Evolutionary conservation across 305 asterid genomes (phyloP).

Genomic region (Fraxinus velutina): DNA sequence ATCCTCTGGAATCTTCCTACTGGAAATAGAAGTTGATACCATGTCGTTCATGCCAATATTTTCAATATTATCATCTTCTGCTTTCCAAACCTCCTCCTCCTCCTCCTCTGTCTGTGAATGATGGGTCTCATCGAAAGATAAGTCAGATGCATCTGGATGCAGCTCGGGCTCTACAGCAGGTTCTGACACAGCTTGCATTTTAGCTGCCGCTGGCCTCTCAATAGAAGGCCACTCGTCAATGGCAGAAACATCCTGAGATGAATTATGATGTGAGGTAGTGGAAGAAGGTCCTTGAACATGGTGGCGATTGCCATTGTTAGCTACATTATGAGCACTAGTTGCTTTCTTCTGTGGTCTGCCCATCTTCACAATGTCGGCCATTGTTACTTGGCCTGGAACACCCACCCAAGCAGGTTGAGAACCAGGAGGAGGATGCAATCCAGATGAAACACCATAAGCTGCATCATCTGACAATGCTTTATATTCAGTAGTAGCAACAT

Average conservation of each 20-base stretch:
- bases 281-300: slow-evolving; percentile 41
- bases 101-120: slow-evolving; percentile 28
- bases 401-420: slow-evolving; percentile 64
- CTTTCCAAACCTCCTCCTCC: slow-evolving; percentile 41
- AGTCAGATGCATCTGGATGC: slow-evolving; percentile 45
- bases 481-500: slow-evolving; percentile 40
- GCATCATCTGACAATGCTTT: slow-evolving; percentile 39
- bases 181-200: slow-evolving; percentile 38
- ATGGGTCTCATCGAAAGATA: slow-evolving; percentile 32
- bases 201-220: slow-evolving; percentile 53
- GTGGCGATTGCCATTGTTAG: slow-evolving; percentile 35
- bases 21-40: slow-evolving; percentile 43
- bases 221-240: slow-evolving; percentile 74
- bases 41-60: slow-evolving; percentile 41
- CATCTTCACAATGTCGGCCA: slow-evolving; percentile 98
- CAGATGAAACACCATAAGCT: slow-evolving; percentile 44
- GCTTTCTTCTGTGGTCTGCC: slow-evolving; percentile 63
- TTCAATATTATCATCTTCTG: slow-evolving; percentile 39
- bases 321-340: slow-evolving; percentile 36
- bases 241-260: slow-evolving; percentile 41
- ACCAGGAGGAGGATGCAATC: slow-evolving; percentile 45
- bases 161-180: slow-evolving; percentile 41
- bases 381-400: slow-evolving; percentile 78
- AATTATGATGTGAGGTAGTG: slow-evolving; percentile 35
- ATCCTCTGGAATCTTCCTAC: slow-evolving; percentile 48